Evolutionary conservation across 768 basidiomycete species (phyloP).

Genomic region (Galerina marginata): DNA sequence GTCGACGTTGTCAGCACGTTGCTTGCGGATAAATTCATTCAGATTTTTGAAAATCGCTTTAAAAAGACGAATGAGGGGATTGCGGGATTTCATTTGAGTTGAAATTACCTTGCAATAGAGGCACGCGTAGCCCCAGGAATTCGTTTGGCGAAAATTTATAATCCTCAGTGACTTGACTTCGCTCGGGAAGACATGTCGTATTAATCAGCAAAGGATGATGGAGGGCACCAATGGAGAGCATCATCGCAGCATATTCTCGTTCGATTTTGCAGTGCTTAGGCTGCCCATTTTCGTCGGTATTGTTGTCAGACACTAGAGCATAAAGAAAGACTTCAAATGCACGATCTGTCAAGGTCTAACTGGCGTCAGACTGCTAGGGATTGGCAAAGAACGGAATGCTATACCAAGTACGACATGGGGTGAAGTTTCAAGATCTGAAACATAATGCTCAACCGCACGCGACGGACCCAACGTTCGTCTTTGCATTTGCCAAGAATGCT

Average conservation of each 20-base stretch:
- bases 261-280: slow-evolving; percentile 52
- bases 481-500: not conserved
- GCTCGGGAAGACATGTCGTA: slow-evolving; percentile 23
- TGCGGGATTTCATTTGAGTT: not conserved
- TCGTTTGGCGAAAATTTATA: slow-evolving; percentile 35
- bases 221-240: slow-evolving; percentile 64
- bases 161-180: slow-evolving; percentile 22
- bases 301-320: slow-evolving; percentile 48
- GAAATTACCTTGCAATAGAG: slow-evolving; percentile 32
- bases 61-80: not conserved
- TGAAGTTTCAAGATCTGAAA: slow-evolving; percentile 57
- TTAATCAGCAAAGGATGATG: slow-evolving; percentile 56
- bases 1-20: slow-evolving; percentile 26
- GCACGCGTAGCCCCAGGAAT: slow-evolving; percentile 38
- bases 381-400: slow-evolving; percentile 22
- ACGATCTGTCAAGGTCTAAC: slow-evolving; percentile 49
- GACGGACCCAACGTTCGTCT: slow-evolving; percentile 47
- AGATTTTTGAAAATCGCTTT: slow-evolving; percentile 54
- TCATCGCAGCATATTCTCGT: slow-evolving; percentile 55
- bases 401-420: slow-evolving; percentile 63
- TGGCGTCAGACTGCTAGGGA: not conserved
- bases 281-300: not conserved
- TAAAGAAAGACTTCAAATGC: slow-evolving; percentile 62
- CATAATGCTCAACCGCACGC: slow-evolving; percentile 70
- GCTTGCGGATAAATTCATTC: slow-evolving; percentile 37